Evolutionary conservation across 2,329 filamentous ascomycete species (phyloP), one percentile per base, ranked within the genome.

Genomic region (Helotiales sp.): DNA sequence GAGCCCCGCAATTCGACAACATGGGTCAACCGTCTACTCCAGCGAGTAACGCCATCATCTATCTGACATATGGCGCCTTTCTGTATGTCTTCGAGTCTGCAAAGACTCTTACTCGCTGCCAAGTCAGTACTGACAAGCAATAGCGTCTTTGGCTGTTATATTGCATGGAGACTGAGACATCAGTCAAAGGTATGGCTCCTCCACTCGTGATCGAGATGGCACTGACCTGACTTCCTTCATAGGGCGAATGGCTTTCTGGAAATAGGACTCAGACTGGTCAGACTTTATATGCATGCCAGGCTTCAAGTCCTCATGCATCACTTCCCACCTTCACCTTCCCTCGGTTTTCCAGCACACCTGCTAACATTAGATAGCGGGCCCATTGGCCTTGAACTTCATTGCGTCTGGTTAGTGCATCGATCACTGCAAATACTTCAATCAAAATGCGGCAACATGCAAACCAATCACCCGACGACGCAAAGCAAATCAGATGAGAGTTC

Each of bases 381-480:
- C 90, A 67, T 78, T 95, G 75, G 89, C 90, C 74, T 81, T 95
- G 72, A 95, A 95, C 78, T 95, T 95, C 79, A 90, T 95, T 78
- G 90, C 90, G 74, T 91, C 90, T 79, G 89, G 90, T 95, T 86
- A 93, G 90, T 93, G 75, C 60, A 65, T 59, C 60, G 54, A 57
- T 38, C 69, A 55, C 62, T 67, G 63, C 63, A 64, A 69, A 66
- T 62, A 67, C 73, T 67, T 68, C 66, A 73, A 79, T 75, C 78
- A 76, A 73, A 76, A 79, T 85, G 86, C 85, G 86, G 86, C 82
- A 84, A 84, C 82, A 81, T 55, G 56, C 55, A 13, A 33, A 59
- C 36, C 27, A 22, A 55, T 57, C 63, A 63, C 63, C 58, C 61
- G 48, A 49, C 66, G 49, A 59, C 54, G 63, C 66, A 42, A 59